Evolutionary conservation across 176 grass and related monocot genomes (phyloP).

Genomic region (Aegilops bicornis): DNA sequence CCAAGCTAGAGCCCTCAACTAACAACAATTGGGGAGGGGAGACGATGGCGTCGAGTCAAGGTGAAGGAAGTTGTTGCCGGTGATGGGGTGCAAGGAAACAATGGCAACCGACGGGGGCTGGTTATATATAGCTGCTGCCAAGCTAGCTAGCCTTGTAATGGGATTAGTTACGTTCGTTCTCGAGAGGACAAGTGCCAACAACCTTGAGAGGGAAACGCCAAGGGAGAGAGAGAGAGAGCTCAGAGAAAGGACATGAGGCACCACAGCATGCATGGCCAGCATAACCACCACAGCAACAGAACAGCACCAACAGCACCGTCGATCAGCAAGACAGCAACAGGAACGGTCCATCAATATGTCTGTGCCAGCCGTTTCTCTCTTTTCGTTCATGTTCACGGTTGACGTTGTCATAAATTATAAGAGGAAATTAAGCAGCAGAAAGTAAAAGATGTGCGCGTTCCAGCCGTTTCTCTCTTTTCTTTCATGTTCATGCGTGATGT

Average conservation of each 20-base stretch:
- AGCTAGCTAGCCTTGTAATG: conserved; percentile 34
- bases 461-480: not conserved
- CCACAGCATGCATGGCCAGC: too few relatives aligned
- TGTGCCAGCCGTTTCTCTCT: not conserved
- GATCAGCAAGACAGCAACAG: conserved; percentile 30
- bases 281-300: not conserved
- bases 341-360: not conserved
- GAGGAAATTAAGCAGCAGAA: not conserved
- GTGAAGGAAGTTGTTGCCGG: conserved; percentile 21
- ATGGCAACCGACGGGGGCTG: conserved; percentile 39
- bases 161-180: conserved; percentile 58
- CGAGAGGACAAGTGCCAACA: conserved; percentile 54
- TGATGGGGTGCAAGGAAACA: conserved; percentile 56
- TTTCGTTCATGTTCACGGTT: not conserved
- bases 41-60: not conserved
- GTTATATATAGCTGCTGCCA: conserved; percentile 57
- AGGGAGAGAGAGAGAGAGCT: not conserved
- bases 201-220: conserved; percentile 54
- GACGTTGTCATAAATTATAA: not conserved
- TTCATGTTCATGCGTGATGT: not conserved
- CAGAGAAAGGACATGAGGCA: too few relatives aligned
- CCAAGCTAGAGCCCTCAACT: not conserved
- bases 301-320: conserved; percentile 32
- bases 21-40: not conserved
- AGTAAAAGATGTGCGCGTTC: too few relatives aligned